phyloP scores from a whole-genome alignment of 2,329 filamentous ascomycete genomes.

The Penicillium griseofulvum region DNA sequence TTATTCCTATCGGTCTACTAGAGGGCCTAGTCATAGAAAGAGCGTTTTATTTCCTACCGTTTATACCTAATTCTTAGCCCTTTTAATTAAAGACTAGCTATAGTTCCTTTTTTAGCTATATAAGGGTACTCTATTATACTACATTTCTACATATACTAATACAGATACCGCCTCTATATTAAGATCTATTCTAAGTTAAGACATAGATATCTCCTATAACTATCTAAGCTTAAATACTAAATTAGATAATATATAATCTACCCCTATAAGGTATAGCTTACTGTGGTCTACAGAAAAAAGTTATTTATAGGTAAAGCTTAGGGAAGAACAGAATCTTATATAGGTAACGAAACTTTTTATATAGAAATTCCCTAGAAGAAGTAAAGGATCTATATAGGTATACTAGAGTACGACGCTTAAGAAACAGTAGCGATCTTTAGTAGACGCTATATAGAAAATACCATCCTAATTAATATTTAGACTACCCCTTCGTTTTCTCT shows the following conservation, averaged over 20 bases:
- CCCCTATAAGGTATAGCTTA: background rate
- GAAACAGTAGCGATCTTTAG: too few species aligned
- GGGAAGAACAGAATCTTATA: background rate
- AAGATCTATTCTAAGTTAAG: background rate
- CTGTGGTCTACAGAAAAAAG: background rate
- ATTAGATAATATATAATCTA: background rate
- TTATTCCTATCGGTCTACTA: background rate
- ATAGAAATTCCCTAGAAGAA: too few species aligned
- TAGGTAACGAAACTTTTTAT: too few species aligned
- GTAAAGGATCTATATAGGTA: too few species aligned
- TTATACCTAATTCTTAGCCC: conserved; percentile 6
- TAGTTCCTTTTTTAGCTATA: conserved; percentile 1
- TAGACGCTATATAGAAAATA: too few species aligned
- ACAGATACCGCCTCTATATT: background rate
- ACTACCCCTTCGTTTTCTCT: too few species aligned
- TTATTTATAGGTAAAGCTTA: background rate
- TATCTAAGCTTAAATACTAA: background rate
- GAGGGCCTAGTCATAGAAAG: background rate
- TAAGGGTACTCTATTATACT: background rate
- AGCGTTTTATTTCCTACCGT: background rate
- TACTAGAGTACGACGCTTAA: too few species aligned
- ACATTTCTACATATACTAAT: background rate
- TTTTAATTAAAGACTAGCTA: conserved; percentile 1
- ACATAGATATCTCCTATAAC: background rate
- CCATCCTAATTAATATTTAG: too few species aligned